A percentile compares a stretch with the other conserved stretches of the same genome.
Evolutionary conservation across 164 flowering plant species (phyloP).

Genomic region (Tetracentron sinense): DNA sequence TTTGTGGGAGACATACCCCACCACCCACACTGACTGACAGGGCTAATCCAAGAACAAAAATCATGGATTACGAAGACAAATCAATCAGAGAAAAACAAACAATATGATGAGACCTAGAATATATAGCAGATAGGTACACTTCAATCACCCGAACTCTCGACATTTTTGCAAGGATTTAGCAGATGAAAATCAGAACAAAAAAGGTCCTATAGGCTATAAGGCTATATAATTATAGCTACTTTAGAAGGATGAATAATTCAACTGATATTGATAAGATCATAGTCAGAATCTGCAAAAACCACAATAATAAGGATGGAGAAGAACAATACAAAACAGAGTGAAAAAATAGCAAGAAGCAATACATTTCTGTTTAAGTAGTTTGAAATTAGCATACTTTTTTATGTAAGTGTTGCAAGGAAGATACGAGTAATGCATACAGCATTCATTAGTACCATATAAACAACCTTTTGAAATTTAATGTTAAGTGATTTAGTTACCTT

Average conservation of each 20-base stretch:
- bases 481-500: conserved; percentile 37
- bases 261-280: background rate
- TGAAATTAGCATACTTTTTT: too few species aligned
- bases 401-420: background rate
- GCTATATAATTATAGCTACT: too few species aligned
- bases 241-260: too few species aligned
- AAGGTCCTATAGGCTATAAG: too few species aligned
- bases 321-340: too few species aligned
- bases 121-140: background rate
- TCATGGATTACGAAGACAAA: too few species aligned
- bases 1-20: conserved; percentile 7
- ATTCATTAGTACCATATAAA: background rate
- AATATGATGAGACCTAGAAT: background rate
- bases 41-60: conserved; percentile 1
- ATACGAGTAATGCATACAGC: background rate
- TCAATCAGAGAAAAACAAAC: background rate
- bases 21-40: conserved; percentile 11
- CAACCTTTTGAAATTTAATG: background rate
- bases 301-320: too few species aligned
- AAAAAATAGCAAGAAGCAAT: background rate
- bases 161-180: too few species aligned
- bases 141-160: too few species aligned
- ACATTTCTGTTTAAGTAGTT: background rate
- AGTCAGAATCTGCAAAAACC: background rate
- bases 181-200: too few species aligned